Evolutionary conservation across 1,139 yeast species (phyloP), one percentile per base, ranked within the genome.

Genomic region (Taphrina betulina): DNA sequence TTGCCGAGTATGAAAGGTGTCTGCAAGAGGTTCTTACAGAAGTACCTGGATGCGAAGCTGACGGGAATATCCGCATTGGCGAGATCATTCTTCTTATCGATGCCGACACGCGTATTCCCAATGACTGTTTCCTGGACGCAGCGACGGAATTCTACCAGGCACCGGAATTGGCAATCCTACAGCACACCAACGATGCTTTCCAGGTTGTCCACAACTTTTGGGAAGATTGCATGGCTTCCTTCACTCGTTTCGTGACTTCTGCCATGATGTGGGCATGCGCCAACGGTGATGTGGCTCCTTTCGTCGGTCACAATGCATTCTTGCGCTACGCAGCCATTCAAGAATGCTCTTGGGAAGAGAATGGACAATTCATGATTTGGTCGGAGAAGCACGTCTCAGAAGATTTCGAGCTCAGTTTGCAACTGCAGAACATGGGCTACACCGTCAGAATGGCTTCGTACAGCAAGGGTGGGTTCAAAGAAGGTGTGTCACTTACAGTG

Each of bases 291-390:
- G 55, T 53, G 8, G 61, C 61, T 24, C 60, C 61, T 7, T 60
- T 60, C 23, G 61, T 58, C 16, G 62, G 62, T 10, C 62, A 60
- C 44, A 60, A 60, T 41, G 61, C 62, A 14, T 60, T 60, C 43
- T 33, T 60, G 19, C 50, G 61, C 16, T 60, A 61, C 61, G 19
- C 55, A 2, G 61, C 61, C 1, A 46, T 60, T 7, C 61, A 60
- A 35, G 61, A 60, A 35, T 19, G 50, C 28, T 52, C 59, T 43
- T 57, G 57, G 33, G 50, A 58, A n/a, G 60, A 58, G 34, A 57
- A 52, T 52, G 53, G 58, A 35, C 48, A 52, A 42, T 36, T 51
- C 36, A 58, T 26, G 46, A 55, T 58, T 44, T 60, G 61, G 61
- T 58, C 60, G 5, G 61, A 60, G 35, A 24, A 35, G 35, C 61